phyloP scores from a whole-genome alignment of 495 filamentous ascomycete genomes.

The Polyplosphaeria fusca region DNA sequence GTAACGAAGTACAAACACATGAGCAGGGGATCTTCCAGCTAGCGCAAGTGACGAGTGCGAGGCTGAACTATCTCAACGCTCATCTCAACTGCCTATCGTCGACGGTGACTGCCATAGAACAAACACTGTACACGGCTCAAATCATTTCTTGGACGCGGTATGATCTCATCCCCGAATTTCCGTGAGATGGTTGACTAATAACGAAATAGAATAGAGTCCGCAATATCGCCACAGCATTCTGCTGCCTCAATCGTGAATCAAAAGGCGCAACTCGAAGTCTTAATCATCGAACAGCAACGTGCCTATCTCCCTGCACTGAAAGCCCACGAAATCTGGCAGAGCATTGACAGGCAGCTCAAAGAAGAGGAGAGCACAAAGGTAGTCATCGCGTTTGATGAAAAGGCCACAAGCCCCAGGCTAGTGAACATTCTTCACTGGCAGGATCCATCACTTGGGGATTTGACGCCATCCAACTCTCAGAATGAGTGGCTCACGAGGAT shows the following conservation, averaged over 20 bases:
- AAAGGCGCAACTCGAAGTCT: constrained; percentile 23
- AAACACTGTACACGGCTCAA: constrained; percentile 27
- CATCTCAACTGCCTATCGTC: constrained; percentile 25
- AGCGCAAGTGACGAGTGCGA: neutral
- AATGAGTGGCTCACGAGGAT: constrained; percentile 13
- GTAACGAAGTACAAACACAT: neutral
- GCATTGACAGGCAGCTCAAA: constrained; percentile 3
- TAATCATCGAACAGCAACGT: constrained; percentile 34
- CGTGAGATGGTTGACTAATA: neutral
- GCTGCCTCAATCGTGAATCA: constrained; percentile 21
- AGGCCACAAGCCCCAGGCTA: neutral
- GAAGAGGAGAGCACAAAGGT: constrained; percentile 13
- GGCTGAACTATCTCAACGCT: constrained; percentile 24
- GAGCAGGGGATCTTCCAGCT: neutral
- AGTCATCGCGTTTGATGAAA: constrained; percentile 5
- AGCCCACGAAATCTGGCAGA: constrained; percentile 9
- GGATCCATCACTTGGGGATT: constrained; percentile 4
- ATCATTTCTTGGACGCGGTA: constrained; percentile 27
- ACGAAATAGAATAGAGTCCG: constrained; percentile 9
- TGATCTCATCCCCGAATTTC: neutral
- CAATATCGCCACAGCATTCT: constrained; percentile 21
- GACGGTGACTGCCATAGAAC: constrained; percentile 27
- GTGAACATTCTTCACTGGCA: constrained; percentile 23
- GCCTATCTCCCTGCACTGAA: constrained; percentile 8
- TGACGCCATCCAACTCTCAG: constrained; percentile 6